Percentiles rank a stretch among this genome's conserved stretches.
Evolutionary conservation across 164 flowering plant species (phyloP).

Genomic region (Houttuynia cordata): DNA sequence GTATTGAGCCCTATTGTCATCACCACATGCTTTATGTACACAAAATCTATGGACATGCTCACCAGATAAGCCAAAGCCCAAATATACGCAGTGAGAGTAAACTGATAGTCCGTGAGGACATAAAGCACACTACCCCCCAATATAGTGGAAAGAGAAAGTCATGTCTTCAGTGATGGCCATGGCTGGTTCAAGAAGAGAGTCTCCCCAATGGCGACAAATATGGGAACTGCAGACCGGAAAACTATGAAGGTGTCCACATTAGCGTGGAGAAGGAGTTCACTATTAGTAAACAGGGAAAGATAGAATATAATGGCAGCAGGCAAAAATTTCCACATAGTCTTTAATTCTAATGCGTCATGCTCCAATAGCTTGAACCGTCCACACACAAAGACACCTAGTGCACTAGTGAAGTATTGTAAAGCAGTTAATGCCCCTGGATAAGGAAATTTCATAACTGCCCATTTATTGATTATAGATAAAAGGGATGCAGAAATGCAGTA

Average conservation of each 20-base stretch:
- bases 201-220: constrained; percentile 91
- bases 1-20: constrained; percentile 92
- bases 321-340: constrained; percentile 78
- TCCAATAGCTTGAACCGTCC: constrained; percentile 54
- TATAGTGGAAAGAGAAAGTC: constrained; percentile 72
- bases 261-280: constrained; percentile 90
- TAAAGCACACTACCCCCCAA: constrained; percentile 87
- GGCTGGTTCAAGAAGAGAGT: constrained; percentile 82
- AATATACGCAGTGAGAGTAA: constrained; percentile 68
- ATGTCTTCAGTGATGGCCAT: constrained; percentile 83
- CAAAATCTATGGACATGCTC: constrained; percentile 92
- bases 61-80: constrained; percentile 92
- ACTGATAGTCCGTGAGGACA: constrained; percentile 81
- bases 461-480: constrained; percentile 90
- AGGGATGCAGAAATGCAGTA: constrained; percentile 90
- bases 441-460: constrained; percentile 97
- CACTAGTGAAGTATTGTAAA: constrained; percentile 86
- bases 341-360: constrained; percentile 53
- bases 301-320: constrained; percentile 96
- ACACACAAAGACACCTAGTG: constrained; percentile 61
- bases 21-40: constrained; percentile 92
- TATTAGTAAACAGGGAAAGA: constrained; percentile 88
- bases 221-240: constrained; percentile 81
- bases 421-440: constrained; percentile 95
- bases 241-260: constrained; percentile 21